Percentiles rank a stretch among this genome's conserved stretches.
Evolutionary conservation across 2,329 filamentous ascomycete species (phyloP).

Genomic region (Didymella arachidicola): DNA sequence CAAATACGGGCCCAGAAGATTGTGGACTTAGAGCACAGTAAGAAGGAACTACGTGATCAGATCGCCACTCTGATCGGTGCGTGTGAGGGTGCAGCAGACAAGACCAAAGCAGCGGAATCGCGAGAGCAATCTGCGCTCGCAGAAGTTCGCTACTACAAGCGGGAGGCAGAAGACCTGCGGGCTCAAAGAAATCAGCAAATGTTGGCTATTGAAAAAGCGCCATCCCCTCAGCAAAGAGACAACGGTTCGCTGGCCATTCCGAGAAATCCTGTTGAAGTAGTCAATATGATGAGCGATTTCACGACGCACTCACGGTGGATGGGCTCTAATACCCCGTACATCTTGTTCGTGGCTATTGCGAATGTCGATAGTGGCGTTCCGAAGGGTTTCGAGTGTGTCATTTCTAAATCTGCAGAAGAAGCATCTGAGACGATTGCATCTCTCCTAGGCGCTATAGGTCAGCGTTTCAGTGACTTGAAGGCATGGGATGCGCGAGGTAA

Average conservation of each 20-base stretch:
- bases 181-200: no score
- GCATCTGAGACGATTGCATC: neutral
- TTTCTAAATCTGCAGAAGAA: neutral
- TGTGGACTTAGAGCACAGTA: no score
- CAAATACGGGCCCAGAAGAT: no score
- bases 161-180: no score
- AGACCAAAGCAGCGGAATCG: no score
- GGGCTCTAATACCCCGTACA: neutral
- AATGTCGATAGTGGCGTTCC: neutral
- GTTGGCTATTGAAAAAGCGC: neutral
- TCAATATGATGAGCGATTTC: neutral
- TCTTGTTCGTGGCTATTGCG: neutral
- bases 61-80: no score
- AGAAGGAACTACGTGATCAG: no score
- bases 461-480: neutral
- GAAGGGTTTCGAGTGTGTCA: neutral
- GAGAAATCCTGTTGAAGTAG: neutral
- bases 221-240: neutral
- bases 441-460: neutral
- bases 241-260: no score
- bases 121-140: no score
- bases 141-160: no score
- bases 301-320: neutral
- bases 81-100: no score
- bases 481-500: no score